Percentiles rank a stretch among this genome's conserved stretches.
Conservation (phyloP, 1,139 yeast genomes). For the Hyphopichia wangnamkhiaoensis region DNA sequence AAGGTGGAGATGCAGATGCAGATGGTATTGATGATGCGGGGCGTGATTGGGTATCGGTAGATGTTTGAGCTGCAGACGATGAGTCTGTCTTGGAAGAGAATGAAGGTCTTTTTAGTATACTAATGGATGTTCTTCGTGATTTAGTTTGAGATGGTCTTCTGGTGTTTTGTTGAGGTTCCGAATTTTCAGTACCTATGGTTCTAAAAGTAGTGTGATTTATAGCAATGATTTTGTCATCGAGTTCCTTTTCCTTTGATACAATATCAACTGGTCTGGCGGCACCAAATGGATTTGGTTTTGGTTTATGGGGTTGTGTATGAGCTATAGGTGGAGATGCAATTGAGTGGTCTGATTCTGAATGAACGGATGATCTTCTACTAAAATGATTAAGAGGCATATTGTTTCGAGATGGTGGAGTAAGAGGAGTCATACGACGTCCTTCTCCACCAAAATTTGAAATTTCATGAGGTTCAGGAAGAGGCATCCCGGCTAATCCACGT, state of each 20-base stretch:
- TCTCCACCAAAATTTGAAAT: too few relatives aligned
- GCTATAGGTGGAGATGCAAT: constrained; percentile 2
- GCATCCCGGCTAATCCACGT: constrained; percentile 8
- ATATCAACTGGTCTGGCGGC: constrained; percentile 50
- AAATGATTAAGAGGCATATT: background rate
- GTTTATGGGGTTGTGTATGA: constrained; percentile 16
- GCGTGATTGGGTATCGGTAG: constrained; percentile 3
- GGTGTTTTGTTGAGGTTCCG: constrained; percentile 12
- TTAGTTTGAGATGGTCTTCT: constrained; percentile 15
- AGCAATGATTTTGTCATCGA: constrained; percentile 46
- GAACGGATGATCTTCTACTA: background rate
- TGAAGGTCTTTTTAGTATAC: constrained; percentile 14
- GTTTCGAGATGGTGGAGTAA: background rate
- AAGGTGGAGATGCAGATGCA: constrained; percentile 14
- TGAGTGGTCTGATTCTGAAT: background rate
- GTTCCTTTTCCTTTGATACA: constrained; percentile 40
- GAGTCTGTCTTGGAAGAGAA: too few relatives aligned
- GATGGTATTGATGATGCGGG: constrained; percentile 4
- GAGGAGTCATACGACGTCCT: background rate
- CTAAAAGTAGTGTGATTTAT: constrained; percentile 61
- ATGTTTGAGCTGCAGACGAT: too few relatives aligned
- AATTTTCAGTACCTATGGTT: constrained; percentile 41
- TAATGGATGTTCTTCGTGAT: constrained; percentile 12
- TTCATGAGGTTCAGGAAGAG: constrained; percentile 8
- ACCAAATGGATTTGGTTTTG: constrained; percentile 47